A percentile compares a stretch with the other conserved stretches of the same genome.
phyloP scores from a whole-genome alignment of 1,284 basidiomycete genomes.

The Cutaneotrichosporon sp. region DNA sequence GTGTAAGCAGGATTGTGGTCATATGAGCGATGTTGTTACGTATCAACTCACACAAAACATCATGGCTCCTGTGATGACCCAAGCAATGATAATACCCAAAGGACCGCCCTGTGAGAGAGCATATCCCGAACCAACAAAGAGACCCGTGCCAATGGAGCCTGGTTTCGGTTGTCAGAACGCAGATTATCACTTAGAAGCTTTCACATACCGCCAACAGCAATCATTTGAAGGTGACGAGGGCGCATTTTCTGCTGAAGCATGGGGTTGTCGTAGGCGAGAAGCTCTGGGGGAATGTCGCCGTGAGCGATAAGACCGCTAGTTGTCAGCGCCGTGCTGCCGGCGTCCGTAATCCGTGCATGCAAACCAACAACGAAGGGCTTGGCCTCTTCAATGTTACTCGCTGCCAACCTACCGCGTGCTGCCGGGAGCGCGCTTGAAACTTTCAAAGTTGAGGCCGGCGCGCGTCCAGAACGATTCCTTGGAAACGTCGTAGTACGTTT shows the following conservation, averaged over 20 bases:
- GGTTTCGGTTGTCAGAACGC: neutral
- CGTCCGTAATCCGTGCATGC: no score
- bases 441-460: conserved; percentile 46
- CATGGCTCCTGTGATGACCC: conserved; percentile 37
- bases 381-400: no score
- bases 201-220: conserved; percentile 50
- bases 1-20: neutral
- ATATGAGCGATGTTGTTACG: neutral
- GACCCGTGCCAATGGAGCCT: conserved; percentile 52
- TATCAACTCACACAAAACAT: conserved; percentile 12
- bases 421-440: conserved; percentile 51
- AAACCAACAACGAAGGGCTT: no score
- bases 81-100: conserved; percentile 48
- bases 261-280: conserved; percentile 34
- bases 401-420: conserved; percentile 30
- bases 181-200: neutral
- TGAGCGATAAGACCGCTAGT: conserved; percentile 33
- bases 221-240: conserved; percentile 44
- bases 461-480: conserved; percentile 46
- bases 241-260: conserved; percentile 49
- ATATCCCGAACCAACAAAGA: conserved; percentile 48
- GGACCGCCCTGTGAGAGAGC: conserved; percentile 52
- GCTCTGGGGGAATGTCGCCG: conserved; percentile 33
- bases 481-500: conserved; percentile 43
- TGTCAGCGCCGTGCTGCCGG: neutral